A percentile compares a stretch with the other conserved stretches of the same genome.
Conservation (phyloP, 192 early-diverging fungal species). For the Coemansia sp. region DNA sequence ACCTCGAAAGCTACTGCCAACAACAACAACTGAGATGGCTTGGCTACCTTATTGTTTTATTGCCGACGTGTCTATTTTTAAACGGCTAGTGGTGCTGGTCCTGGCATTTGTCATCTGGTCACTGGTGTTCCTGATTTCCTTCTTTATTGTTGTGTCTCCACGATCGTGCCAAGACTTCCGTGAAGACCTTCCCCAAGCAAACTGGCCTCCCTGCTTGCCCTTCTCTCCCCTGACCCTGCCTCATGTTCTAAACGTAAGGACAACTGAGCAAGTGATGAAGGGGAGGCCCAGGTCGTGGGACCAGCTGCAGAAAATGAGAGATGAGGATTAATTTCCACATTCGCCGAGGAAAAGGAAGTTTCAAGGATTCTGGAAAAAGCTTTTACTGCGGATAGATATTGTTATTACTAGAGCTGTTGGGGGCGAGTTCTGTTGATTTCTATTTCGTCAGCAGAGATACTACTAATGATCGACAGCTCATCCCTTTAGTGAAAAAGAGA, state of each 20-base stretch:
- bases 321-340: slow-evolving; percentile 7
- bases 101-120: slow-evolving; percentile 1
- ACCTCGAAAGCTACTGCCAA: background rate
- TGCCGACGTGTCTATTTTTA: slow-evolving; percentile 2
- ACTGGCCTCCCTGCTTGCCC: background rate
- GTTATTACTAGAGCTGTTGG: background rate
- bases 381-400: background rate
- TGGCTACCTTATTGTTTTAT: background rate
- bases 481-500: background rate
- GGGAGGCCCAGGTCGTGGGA: background rate
- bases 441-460: background rate
- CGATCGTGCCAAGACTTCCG: slow-evolving; percentile 1
- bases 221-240: background rate
- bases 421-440: background rate
- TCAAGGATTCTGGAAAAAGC: background rate
- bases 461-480: background rate
- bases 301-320: background rate
- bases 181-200: background rate
- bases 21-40: background rate
- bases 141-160: background rate
- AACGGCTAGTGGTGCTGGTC: background rate
- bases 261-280: background rate
- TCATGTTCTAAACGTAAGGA: background rate
- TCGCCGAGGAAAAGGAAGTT: background rate
- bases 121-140: background rate